Evolutionary conservation across 352 stramenopile genomes (phyloP).

Genomic region (Pythium rhizo-oryzae): DNA sequence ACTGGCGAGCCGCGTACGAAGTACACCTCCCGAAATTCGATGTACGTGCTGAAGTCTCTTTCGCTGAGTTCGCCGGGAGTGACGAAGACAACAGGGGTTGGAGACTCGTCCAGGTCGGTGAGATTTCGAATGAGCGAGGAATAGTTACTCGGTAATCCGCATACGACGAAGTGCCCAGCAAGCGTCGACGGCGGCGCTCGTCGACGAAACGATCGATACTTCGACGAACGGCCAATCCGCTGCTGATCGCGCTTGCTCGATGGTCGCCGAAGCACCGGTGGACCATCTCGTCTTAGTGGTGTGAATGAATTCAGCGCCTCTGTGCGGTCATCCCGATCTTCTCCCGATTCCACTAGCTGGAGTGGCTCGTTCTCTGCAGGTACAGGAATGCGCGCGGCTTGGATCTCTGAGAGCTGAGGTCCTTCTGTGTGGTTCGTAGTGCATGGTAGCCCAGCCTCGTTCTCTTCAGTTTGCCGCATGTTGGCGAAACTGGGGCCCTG

Average conservation of each 20-base stretch:
- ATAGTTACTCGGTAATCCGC: constrained; percentile 67
- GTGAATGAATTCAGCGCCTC: not conserved
- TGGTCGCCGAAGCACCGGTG: constrained; percentile 7
- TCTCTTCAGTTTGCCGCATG: not conserved
- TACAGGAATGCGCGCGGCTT: not conserved
- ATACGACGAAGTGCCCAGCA: constrained; percentile 61
- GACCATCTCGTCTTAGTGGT: not conserved
- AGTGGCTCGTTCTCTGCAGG: not conserved
- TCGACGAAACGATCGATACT: constrained; percentile 39
- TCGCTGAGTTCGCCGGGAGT: constrained; percentile 51
- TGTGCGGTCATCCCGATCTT: not conserved
- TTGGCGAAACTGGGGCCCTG: not conserved
- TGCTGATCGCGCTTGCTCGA: constrained; percentile 14
- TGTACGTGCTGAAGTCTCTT: constrained; percentile 47
- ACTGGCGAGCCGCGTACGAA: constrained; percentile 74
- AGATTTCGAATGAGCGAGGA: constrained; percentile 55
- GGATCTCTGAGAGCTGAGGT: constrained; percentile 2
- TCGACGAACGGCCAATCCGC: constrained; percentile 34
- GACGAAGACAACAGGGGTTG: constrained; percentile 54
- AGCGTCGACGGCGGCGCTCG: constrained; percentile 37
- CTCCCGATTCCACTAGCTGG: not conserved
- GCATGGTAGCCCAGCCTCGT: not conserved
- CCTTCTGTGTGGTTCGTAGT: not conserved
- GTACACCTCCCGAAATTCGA: constrained; percentile 54
- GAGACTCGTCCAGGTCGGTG: constrained; percentile 45